Percentiles rank a stretch among this genome's conserved stretches.
Conservation (phyloP, 208 protist species). For the Trypanosoma theileri region DNA sequence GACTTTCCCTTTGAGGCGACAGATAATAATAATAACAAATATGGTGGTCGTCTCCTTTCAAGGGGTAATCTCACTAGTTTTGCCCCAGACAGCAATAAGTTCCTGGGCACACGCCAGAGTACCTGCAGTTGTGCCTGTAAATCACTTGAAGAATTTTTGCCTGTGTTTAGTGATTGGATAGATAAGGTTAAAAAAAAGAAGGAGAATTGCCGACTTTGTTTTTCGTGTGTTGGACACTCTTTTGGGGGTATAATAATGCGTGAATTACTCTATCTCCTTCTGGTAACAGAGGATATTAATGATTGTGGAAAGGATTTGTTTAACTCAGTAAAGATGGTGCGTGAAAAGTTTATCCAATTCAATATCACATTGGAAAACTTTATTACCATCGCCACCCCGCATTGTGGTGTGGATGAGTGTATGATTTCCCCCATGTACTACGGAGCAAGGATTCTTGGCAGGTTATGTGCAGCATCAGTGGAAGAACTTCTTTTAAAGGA, state of each 20-base stretch:
- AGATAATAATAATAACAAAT: constrained; percentile 22
- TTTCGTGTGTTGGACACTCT: constrained; percentile 69
- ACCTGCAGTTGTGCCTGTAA: constrained; percentile 42
- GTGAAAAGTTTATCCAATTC: constrained; percentile 27
- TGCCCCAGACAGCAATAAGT: constrained; percentile 47
- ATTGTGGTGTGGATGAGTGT: constrained; percentile 60
- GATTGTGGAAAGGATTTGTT: constrained; percentile 24
- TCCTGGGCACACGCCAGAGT: constrained; percentile 37
- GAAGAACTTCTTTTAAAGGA: constrained; percentile 58
- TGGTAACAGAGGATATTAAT: constrained; percentile 27
- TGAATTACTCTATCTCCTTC: constrained; percentile 60
- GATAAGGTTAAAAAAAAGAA: constrained; percentile 5
- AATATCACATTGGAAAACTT: constrained; percentile 57
- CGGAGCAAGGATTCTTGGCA: constrained; percentile 43
- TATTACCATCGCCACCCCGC: constrained; percentile 62
- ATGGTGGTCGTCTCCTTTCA: constrained; percentile 36
- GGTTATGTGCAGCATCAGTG: constrained; percentile 37
- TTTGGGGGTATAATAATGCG: constrained; percentile 71
- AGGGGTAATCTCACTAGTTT: constrained; percentile 54
- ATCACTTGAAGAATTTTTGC: constrained; percentile 49
- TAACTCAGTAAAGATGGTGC: constrained; percentile 27
- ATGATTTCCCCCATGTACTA: constrained; percentile 49
- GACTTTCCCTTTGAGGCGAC: not conserved
- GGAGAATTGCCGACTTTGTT: constrained; percentile 27
- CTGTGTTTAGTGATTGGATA: constrained; percentile 50